phyloP scores from a whole-genome alignment of 2,329 filamentous ascomycete species.

The Colletotrichum spinosum region DNA sequence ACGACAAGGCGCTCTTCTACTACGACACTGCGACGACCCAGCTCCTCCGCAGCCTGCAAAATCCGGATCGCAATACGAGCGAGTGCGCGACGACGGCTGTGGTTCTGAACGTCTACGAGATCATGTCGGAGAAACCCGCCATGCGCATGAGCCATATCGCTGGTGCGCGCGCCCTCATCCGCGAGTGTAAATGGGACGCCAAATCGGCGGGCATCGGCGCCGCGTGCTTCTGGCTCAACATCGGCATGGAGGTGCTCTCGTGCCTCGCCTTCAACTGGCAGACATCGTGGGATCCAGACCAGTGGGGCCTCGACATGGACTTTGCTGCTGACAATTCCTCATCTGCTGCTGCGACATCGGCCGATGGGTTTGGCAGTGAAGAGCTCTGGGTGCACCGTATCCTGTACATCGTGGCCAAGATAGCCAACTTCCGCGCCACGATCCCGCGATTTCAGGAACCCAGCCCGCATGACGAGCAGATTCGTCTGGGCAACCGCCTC shows the following conservation, averaged over 20 bases:
- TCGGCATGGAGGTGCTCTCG: slow-evolving; percentile 89
- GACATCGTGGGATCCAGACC: slow-evolving; percentile 88
- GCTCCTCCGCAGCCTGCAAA: slow-evolving; percentile 80
- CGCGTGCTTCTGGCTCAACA: slow-evolving; percentile 95
- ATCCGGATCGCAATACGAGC: slow-evolving; percentile 84
- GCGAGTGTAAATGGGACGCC: slow-evolving; percentile 90
- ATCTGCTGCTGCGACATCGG: slow-evolving; percentile 44
- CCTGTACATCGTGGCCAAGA: slow-evolving; percentile 87
- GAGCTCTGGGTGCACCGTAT: slow-evolving; percentile 91
- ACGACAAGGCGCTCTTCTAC: slow-evolving; percentile 83
- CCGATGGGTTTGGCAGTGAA: slow-evolving; percentile 66
- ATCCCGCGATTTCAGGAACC: slow-evolving; percentile 71
- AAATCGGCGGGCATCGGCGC: slow-evolving; percentile 81
- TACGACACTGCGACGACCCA: slow-evolving; percentile 88
- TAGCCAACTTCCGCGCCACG: slow-evolving; percentile 84
- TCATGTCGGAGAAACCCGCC: slow-evolving; percentile 84
- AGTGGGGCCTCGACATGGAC: slow-evolving; percentile 88
- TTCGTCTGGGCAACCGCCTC: slow-evolving; percentile 72
- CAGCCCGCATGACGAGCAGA: slow-evolving; percentile 71
- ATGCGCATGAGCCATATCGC: slow-evolving; percentile 92
- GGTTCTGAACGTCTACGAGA: slow-evolving; percentile 91
- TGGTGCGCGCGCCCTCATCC: slow-evolving; percentile 85
- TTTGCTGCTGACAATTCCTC: slow-evolving; percentile 57
- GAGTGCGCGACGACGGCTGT: slow-evolving; percentile 90
- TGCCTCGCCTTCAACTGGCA: slow-evolving; percentile 90